These are phyloP conservation scores for Globisporangium paddicum DNA, from an alignment of 352 stramenopile genomes.

Conservation along the genomic window DNA sequence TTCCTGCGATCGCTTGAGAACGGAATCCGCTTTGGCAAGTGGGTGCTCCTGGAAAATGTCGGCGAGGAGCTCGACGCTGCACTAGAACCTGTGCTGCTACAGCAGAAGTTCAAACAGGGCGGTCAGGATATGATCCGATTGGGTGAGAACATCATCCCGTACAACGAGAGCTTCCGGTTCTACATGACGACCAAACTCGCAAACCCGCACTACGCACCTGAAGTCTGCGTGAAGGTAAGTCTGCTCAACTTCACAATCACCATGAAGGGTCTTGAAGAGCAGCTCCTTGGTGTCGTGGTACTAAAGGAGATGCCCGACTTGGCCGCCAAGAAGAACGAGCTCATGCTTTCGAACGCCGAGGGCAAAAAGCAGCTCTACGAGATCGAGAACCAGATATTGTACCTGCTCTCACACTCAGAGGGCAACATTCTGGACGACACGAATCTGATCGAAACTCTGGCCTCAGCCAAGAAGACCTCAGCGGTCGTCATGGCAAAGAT, in stretches of 20 bases:
- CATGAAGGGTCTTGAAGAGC: conserved; percentile 88
- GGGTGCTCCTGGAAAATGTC: conserved; percentile 89
- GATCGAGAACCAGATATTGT: conserved; percentile 92
- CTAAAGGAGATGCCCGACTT: conserved; percentile 89
- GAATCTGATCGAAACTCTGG: conserved; percentile 89
- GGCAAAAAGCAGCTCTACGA: conserved; percentile 88
- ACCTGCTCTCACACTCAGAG: conserved; percentile 87
- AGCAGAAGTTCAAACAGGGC: conserved; percentile 92
- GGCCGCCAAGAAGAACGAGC: conserved; percentile 87
- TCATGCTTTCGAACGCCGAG: conserved; percentile 86
- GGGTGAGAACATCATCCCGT: conserved; percentile 90
- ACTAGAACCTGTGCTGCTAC: conserved; percentile 87
- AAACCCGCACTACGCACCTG: conserved; percentile 91
- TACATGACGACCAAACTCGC: conserved; percentile 92
- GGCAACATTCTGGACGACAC: conserved; percentile 93
- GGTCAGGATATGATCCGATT: conserved; percentile 90
- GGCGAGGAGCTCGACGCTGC: conserved; percentile 86
- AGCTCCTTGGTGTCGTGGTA: conserved; percentile 87
- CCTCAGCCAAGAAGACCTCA: conserved; percentile 76
- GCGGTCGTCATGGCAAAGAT: conserved; percentile 86
- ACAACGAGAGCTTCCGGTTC: conserved; percentile 89
- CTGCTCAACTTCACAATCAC: conserved; percentile 93
- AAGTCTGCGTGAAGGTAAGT: conserved; percentile 91
- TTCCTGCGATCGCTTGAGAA: conserved; percentile 89
- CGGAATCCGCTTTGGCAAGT: conserved; percentile 89